phyloP scores from a whole-genome alignment of 75 land plant species.

The Pseudotsuga menziesii region DNA sequence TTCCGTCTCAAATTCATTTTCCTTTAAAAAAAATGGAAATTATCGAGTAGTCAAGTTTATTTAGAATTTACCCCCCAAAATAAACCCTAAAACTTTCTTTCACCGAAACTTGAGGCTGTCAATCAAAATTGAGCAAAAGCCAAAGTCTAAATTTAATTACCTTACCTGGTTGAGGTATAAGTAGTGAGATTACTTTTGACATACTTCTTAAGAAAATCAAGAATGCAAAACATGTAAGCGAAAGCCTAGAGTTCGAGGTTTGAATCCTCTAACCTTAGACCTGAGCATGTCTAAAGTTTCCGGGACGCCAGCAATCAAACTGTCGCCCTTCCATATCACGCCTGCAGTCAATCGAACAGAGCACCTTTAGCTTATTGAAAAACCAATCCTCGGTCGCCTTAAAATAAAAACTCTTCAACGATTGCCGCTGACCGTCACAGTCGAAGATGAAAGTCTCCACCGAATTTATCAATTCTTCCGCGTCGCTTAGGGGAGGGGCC shows the following conservation, averaged over 20 bases:
- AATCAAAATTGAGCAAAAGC: too few relatives aligned
- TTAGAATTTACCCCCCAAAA: too few relatives aligned
- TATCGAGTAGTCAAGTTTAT: too few relatives aligned
- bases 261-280: slow-evolving; percentile 42
- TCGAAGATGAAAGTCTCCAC: slow-evolving; percentile 98
- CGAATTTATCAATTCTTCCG: slow-evolving; percentile 75
- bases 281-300: slow-evolving; percentile 97
- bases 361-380: not conserved
- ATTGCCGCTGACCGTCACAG: slow-evolving; percentile 72
- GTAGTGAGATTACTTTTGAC: too few relatives aligned
- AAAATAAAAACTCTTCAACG: slow-evolving; percentile 3
- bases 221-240: too few relatives aligned
- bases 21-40: too few relatives aligned
- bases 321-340: slow-evolving; percentile 98
- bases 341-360: slow-evolving; percentile 41
- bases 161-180: too few relatives aligned
- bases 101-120: too few relatives aligned
- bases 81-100: too few relatives aligned
- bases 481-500: slow-evolving; percentile 57
- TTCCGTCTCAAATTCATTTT: too few relatives aligned
- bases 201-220: too few relatives aligned
- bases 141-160: too few relatives aligned
- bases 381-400: not conserved
- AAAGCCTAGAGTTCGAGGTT: not conserved
- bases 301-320: slow-evolving; percentile 86